Percentiles rank a stretch among this genome's conserved stretches.
Evolutionary conservation across 371 early-diverging fungal genomes (phyloP).

Genomic region (Apophysomyces elegans): DNA sequence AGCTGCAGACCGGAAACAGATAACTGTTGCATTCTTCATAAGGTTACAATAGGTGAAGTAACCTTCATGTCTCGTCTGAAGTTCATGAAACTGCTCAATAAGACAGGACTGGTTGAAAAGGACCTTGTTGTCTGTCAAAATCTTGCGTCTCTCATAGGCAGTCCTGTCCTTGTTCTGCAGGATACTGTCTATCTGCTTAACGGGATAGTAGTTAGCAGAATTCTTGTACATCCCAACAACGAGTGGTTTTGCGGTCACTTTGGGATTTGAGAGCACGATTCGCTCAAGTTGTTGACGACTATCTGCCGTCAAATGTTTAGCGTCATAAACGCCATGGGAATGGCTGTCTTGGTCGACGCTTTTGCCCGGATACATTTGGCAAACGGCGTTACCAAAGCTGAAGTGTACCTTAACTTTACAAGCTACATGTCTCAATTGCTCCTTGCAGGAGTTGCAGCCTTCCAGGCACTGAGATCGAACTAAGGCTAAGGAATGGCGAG

Average conservation of each 20-base stretch:
- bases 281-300: background rate
- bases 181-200: background rate
- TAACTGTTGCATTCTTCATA: background rate
- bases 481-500: background rate
- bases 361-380: background rate
- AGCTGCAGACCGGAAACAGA: background rate
- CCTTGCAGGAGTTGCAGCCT: background rate
- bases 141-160: background rate
- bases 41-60: background rate
- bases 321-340: background rate
- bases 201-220: background rate
- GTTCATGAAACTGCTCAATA: background rate
- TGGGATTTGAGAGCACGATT: background rate
- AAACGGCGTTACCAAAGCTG: background rate
- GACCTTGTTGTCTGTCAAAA: background rate
- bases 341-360: background rate
- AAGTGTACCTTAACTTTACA: background rate
- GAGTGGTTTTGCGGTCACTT: background rate
- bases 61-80: background rate
- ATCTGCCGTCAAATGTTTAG: background rate
- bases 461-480: background rate
- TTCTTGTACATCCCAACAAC: background rate
- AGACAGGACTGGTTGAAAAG: background rate
- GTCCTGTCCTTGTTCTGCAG: background rate
- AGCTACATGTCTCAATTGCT: background rate